A percentile compares a stretch with the other conserved stretches of the same genome.
Conservation (phyloP, 305 asterid genomes). For the Vinca major region DNA sequence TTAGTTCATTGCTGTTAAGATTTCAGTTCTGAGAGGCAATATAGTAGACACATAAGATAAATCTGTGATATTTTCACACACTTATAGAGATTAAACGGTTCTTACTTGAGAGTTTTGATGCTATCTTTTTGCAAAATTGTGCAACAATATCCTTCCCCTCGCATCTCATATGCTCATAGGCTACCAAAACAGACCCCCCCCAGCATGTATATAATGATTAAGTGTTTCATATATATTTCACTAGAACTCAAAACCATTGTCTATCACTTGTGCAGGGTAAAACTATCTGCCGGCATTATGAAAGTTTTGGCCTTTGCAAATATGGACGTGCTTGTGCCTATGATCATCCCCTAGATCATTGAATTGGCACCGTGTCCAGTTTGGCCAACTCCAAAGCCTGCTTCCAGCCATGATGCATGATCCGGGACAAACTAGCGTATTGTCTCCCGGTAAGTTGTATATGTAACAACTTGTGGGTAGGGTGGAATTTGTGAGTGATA, state of each 20-base stretch:
- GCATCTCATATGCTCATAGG: background rate
- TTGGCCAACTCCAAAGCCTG: constrained; percentile 8
- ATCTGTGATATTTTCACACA: background rate
- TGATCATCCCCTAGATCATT: constrained; percentile 25
- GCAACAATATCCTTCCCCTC: background rate
- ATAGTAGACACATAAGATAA: background rate
- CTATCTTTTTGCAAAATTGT: background rate
- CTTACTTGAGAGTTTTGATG: background rate
- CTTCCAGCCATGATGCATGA: background rate
- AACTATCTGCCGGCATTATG: constrained; percentile 27
- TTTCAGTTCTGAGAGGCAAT: background rate
- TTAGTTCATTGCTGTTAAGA: background rate
- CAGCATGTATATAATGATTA: background rate
- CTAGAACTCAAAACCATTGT: constrained; percentile 1
- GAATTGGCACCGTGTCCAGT: constrained; percentile 6
- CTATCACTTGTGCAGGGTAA: constrained; percentile 22
- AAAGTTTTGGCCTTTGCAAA: constrained; percentile 28
- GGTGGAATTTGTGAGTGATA: background rate
- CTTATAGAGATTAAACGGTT: background rate
- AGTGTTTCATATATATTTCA: background rate
- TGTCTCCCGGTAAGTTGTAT: background rate
- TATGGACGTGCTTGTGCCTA: constrained; percentile 27
- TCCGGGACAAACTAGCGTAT: constrained; percentile 2
- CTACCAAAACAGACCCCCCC: background rate
- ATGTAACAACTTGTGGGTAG: background rate